Conservation (phyloP, 441 rosid species). For the Populus trichocarpa region DNA sequence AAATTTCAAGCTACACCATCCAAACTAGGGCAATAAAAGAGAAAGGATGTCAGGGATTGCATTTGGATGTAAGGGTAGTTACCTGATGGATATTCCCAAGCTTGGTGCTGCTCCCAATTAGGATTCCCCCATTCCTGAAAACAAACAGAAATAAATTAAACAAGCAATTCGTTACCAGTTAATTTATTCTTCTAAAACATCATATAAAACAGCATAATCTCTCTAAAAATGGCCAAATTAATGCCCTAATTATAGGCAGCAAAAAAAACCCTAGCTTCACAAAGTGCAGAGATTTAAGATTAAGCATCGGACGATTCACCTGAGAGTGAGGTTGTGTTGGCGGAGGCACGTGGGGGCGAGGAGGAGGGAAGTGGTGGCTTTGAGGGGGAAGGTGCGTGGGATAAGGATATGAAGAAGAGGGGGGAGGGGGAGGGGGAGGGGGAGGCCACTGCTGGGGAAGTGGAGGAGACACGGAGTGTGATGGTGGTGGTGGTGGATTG, state of each 20-base stretch:
- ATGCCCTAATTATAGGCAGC: neutral
- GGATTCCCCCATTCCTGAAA: constrained; percentile 73
- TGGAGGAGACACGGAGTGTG: constrained; percentile 43
- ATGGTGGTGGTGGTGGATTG: constrained; percentile 33
- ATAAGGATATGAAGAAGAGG: constrained; percentile 26
- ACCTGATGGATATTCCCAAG: constrained; percentile 42
- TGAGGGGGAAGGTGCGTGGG: constrained; percentile 50
- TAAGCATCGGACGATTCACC: constrained; percentile 16
- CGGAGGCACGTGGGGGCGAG: constrained; percentile 37
- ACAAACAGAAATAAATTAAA: neutral
- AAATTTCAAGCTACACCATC: neutral
- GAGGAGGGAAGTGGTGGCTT: constrained; percentile 31
- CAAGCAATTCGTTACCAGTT: neutral
- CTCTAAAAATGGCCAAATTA: neutral
- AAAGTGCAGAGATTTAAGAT: neutral
- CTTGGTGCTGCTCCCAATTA: constrained; percentile 68
- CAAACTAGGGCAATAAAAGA: neutral
- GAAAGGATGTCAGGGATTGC: neutral
- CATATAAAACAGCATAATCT: neutral
- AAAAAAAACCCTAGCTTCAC: neutral
- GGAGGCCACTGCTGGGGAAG: constrained; percentile 43
- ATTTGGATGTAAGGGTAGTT: neutral
- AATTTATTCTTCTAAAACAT: neutral
- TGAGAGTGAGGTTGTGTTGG: constrained; percentile 46
- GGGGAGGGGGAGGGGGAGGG: constrained; percentile 8